Base-by-base conservation (phyloP, 1,139 yeast species). In the Debaryomycetaceae sp. region DNA sequence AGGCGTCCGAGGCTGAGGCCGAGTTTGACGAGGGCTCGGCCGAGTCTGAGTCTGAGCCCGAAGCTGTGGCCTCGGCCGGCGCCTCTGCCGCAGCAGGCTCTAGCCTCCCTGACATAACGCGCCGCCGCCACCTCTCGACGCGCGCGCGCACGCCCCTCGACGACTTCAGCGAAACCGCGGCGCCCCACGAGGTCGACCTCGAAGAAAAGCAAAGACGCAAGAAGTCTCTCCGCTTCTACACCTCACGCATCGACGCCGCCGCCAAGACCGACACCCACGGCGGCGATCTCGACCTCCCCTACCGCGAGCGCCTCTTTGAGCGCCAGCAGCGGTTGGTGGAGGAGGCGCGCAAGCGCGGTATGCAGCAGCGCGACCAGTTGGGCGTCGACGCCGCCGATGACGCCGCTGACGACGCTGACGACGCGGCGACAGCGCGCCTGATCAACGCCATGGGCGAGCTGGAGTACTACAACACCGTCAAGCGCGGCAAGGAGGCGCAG, bases 261-360 rank as follows among this genome's bases (percentile, higher is more conserved):
- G 71, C 74, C 41, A 59, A 60, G 34, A 40, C 39, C 32, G 82
- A 77, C 39, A 70, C 63, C 42, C 75, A 60, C 43, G 72, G 83
- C 27, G 98, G 97, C 43, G 98, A 91, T 53, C 71, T 74, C 41
- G 98, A 91, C 57, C 62, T 91, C 36, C 97, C 97, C n/a, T 89
- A 91, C 56, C 78, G 75, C 46, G 97, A 91, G 58, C 74, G 96
- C 45, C 66, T 83, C 30, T 86, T 75, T 49, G 97, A 89, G 58
- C 77, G 96, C 50, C 91, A 85, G 49, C 93, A 84, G 50, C 66
- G 96, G 41, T 71, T 91, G 25, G 53, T 81, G 39, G 95, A 85
- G 54, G 95, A 85, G 53, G 97, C 97, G 15, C 71, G 91, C 45
- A 71, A 78, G 52, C 79, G 96, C 48, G 96, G 96, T 32, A 61